Evolutionary conservation across 1,139 yeast species (phyloP), one percentile per base, ranked within the genome.

Genomic region (Nakaseomyces glabratus): DNA sequence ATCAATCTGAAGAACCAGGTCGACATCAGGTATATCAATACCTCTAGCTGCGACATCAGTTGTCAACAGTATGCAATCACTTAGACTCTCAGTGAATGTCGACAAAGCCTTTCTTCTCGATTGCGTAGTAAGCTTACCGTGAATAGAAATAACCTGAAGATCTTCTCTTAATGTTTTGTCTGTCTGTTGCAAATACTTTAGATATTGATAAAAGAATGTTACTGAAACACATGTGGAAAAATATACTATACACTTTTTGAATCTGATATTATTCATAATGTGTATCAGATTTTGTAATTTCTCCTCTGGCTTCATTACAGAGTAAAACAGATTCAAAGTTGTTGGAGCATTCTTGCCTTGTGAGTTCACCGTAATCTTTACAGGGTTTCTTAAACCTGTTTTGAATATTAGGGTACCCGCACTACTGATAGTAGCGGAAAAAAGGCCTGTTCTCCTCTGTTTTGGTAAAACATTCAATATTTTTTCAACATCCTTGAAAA

Each of bases 1-100:
- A 44, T 86, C 95, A 24, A 85, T 48, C 54, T 86, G 96, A 7
- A 86, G 63, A 3, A 86, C 95, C 24, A 86, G 61, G 51, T 88
- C 96, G 11, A 86, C 95, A 39, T 85, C 90, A 1, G 95, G 94
- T 20, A 86, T 76, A 62, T 88, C 97, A 20, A 88, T 73, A 28
- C 97, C 97, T 57, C 97, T 68, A 0, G 95, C 95, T 1, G 96
- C 95, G 16, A 81, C 88, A 62, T 81, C 93, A 0, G 93, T 81
- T 4, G 90, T 78, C 61, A 88, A 63, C 15, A 88, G 58, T 0
- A 86, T 72, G n/a, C 76, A 65, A 43, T 74, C 76, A 4, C 58
- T 51, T 16, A 65, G 49, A 21, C 60, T 48, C 5, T 66, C 66
- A 1, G 76, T 60, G 50, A 86, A 88, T 20, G 58, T 64, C 14